Conservation (phyloP, 345 rosid species). For the Salix viminalis region DNA sequence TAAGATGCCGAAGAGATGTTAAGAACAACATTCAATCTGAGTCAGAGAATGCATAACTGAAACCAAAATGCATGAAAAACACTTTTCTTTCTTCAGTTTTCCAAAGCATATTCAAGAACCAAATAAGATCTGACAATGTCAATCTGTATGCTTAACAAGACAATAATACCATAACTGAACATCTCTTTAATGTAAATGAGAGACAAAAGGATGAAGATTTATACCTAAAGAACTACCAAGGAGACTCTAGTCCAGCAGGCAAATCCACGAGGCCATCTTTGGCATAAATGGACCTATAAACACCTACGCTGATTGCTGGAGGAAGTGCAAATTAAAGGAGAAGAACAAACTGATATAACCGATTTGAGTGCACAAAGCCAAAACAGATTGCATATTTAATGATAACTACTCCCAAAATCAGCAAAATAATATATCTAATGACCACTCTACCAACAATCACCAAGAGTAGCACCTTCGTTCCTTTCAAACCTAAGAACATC, state of each 20-base stretch:
- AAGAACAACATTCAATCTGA: background rate
- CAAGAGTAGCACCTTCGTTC: no score
- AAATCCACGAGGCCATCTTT: constrained; percentile 65
- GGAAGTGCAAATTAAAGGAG: no score
- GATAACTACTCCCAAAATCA: no score
- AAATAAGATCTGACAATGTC: background rate
- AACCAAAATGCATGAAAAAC: background rate
- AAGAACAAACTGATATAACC: no score
- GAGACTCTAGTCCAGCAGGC: constrained; percentile 57
- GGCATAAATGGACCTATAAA: constrained; percentile 73
- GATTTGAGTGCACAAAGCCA: no score
- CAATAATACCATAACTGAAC: background rate
- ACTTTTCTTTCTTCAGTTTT: background rate
- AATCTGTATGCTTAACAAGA: background rate
- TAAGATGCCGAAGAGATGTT: background rate
- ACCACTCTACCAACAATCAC: no score
- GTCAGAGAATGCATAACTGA: background rate
- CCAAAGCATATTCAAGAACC: background rate
- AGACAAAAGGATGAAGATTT: background rate
- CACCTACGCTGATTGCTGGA: constrained; percentile 51
- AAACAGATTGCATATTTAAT: no score
- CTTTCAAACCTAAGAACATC: no score
- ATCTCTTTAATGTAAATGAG: background rate
- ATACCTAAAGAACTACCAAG: constrained; percentile 88
- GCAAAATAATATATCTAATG: no score